Conservation (phyloP, 345 rosid species). For the Arabis hirsuta region DNA sequence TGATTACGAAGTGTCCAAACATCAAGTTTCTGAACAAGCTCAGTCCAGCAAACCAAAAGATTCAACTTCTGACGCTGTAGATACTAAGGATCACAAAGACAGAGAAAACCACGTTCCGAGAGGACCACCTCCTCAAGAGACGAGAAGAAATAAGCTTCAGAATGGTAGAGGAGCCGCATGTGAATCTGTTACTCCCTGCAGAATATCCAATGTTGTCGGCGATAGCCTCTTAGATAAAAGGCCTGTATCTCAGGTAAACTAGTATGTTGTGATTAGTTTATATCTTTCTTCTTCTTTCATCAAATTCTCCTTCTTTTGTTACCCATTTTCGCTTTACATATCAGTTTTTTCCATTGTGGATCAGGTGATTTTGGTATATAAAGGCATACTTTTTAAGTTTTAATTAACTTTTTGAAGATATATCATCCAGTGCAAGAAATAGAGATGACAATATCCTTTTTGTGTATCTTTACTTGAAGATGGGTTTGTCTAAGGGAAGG, state of each 20-base stretch:
- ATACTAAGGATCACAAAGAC: slow-evolving; percentile 43
- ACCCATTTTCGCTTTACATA: not conserved
- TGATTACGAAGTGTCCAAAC: slow-evolving; percentile 25
- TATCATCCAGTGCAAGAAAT: not conserved
- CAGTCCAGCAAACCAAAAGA: slow-evolving; percentile 45
- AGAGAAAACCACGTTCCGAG: slow-evolving; percentile 44
- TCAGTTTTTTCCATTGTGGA: not conserved
- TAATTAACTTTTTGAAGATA: not conserved
- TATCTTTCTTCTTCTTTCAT: slow-evolving; percentile 28
- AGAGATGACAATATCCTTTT: not conserved
- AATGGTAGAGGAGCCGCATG: slow-evolving; percentile 46
- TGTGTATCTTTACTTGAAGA: not conserved
- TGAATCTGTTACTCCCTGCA: slow-evolving; percentile 44
- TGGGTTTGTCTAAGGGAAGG: not conserved
- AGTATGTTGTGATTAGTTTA: slow-evolving; percentile 14
- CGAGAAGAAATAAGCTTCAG: slow-evolving; percentile 46
- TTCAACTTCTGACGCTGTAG: slow-evolving; percentile 41
- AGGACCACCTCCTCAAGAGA: slow-evolving; percentile 46
- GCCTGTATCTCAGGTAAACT: slow-evolving; percentile 33
- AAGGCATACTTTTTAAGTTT: not conserved
- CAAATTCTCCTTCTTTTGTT: slow-evolving; percentile 46
- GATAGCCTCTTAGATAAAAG: not conserved
- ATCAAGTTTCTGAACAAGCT: slow-evolving; percentile 41
- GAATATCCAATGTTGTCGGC: too few relatives aligned
- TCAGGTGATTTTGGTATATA: not conserved